Evolutionary conservation across 345 rosid genomes (phyloP).

Genomic region (Cardamine resedifolia): DNA sequence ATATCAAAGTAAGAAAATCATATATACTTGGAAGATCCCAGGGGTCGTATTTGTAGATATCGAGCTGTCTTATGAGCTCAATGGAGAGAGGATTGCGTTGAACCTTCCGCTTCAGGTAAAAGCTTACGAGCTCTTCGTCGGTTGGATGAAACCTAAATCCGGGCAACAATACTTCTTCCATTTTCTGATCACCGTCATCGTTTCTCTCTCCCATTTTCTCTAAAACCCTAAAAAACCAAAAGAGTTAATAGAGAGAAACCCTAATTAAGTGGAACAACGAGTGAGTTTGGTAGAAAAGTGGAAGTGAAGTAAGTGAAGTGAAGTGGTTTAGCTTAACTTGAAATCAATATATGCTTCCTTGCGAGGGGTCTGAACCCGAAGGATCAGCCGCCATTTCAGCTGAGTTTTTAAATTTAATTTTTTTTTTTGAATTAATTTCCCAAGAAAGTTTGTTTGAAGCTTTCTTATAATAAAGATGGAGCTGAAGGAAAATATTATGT

Average conservation of each 20-base stretch:
- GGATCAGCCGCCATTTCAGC: constrained; percentile 94
- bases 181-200: constrained; percentile 44
- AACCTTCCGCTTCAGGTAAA: constrained; percentile 74
- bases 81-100: constrained; percentile 68
- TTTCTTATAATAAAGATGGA: constrained; percentile 17
- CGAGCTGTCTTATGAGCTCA: constrained; percentile 81
- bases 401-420: constrained; percentile 40
- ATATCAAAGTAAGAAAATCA: background rate
- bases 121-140: constrained; percentile 88
- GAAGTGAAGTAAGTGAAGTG: constrained; percentile 38
- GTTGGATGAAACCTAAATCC: constrained; percentile 96
- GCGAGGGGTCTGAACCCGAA: constrained; percentile 82
- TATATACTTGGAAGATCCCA: constrained; percentile 92
- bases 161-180: constrained; percentile 74
- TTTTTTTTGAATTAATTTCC: constrained; percentile 39
- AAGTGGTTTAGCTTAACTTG: constrained; percentile 45
- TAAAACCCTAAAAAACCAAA: constrained; percentile 16
- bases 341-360: constrained; percentile 71
- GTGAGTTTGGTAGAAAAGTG: constrained; percentile 21
- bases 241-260: constrained; percentile 13
- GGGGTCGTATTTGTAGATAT: constrained; percentile 87
- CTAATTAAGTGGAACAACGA: constrained; percentile 22
- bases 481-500: constrained; percentile 24
- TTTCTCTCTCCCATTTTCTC: constrained; percentile 48
- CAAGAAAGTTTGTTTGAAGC: constrained; percentile 36